A percentile compares a stretch with the other conserved stretches of the same genome.
These are phyloP conservation scores for Candida freyschussii DNA, from an alignment of 1,139 yeast genomes.

Conservation along the genomic window DNA sequence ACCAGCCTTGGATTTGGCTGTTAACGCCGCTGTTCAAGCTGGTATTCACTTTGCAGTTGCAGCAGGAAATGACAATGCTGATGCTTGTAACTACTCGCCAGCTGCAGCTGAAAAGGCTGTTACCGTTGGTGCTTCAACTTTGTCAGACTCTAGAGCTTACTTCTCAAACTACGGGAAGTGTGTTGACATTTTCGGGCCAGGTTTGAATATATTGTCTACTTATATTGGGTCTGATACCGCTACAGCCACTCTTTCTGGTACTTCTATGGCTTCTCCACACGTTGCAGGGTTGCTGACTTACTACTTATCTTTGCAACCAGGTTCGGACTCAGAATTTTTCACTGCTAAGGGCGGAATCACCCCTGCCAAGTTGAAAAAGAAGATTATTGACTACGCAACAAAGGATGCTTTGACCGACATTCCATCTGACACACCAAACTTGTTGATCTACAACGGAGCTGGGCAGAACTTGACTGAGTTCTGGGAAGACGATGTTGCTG, in stretches of 20 bases:
- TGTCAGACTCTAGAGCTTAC: slow-evolving; percentile 70
- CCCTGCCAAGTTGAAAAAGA: slow-evolving; percentile 86
- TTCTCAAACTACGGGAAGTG: slow-evolving; percentile 81
- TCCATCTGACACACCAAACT: slow-evolving; percentile 82
- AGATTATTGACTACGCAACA: slow-evolving; percentile 77
- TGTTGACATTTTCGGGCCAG: slow-evolving; percentile 85
- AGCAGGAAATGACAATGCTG: slow-evolving; percentile 83
- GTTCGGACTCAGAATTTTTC: slow-evolving; percentile 66
- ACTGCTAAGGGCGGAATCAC: slow-evolving; percentile 60
- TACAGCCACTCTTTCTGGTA: slow-evolving; percentile 91
- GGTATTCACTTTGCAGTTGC: slow-evolving; percentile 85
- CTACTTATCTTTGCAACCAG: slow-evolving; percentile 89
- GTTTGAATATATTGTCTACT: slow-evolving; percentile 73
- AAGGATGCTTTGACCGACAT: slow-evolving; percentile 62
- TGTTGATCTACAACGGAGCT: slow-evolving; percentile 89
- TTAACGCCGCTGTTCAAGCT: slow-evolving; percentile 75
- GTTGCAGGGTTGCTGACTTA: slow-evolving; percentile 87
- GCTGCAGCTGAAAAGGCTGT: slow-evolving; percentile 72
- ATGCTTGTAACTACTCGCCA: slow-evolving; percentile 82
- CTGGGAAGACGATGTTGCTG: slow-evolving; percentile 20
- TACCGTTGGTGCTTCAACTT: slow-evolving; percentile 80
- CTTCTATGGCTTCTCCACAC: slow-evolving; percentile 99
- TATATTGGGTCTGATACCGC: slow-evolving; percentile 83
- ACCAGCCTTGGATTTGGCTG: slow-evolving; percentile 76
- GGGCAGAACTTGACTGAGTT: slow-evolving; percentile 52